Percentiles rank a stretch among this genome's conserved stretches.
Evolutionary conservation across 2,329 filamentous ascomycete species (phyloP).

Genomic region (Rhytidhysteron rufulum): DNA sequence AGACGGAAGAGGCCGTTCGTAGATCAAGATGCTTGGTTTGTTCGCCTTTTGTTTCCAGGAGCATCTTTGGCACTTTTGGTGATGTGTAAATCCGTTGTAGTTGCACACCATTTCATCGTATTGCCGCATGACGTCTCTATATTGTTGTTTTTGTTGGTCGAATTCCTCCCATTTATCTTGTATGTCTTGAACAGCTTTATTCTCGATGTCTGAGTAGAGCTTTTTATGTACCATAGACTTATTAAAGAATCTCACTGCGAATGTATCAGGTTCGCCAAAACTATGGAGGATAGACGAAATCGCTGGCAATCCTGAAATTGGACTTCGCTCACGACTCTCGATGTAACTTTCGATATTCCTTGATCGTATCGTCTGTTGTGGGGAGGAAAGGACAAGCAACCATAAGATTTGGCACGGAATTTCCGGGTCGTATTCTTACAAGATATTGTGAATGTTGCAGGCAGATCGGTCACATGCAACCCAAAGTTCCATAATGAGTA

Average conservation of each 20-base stretch:
- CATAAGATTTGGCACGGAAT: conserved; percentile 40
- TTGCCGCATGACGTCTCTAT: no score
- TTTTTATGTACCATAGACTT: conserved; percentile 40
- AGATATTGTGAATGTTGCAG: conserved; percentile 33
- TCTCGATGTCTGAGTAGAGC: conserved; percentile 36
- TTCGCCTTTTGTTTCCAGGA: conserved; percentile 25
- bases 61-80: conserved; percentile 23
- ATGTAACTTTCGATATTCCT: conserved; percentile 48
- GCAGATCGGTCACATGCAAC: conserved; percentile 52
- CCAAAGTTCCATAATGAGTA: conserved; percentile 59
- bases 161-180: conserved; percentile 20
- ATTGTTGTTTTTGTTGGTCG: conserved; percentile 5
- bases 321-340: conserved; percentile 18
- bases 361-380: conserved; percentile 46
- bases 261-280: conserved; percentile 36
- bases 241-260: conserved; percentile 49
- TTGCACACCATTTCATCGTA: no score
- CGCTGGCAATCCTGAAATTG: conserved; percentile 14
- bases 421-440: conserved; percentile 47
- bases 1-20: conserved; percentile 54
- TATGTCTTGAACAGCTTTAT: conserved; percentile 25
- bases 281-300: conserved; percentile 38
- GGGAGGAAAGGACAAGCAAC: conserved; percentile 44
- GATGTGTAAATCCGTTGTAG: no score
- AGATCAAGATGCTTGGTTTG: conserved; percentile 38